These are phyloP conservation scores for Arabidopsis lyrata DNA, from an alignment of 441 rosid genomes.

Conservation along the genomic window DNA sequence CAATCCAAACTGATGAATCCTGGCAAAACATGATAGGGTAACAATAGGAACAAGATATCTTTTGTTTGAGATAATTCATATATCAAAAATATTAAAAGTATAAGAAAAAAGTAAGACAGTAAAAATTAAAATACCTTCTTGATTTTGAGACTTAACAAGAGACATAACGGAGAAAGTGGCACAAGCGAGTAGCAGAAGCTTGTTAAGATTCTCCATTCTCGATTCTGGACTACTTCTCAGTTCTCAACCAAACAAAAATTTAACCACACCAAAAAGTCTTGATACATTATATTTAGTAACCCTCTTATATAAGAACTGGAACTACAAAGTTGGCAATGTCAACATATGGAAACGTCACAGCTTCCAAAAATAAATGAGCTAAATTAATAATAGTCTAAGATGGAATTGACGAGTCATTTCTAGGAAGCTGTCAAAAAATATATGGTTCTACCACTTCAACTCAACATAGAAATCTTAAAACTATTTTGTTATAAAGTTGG, in stretches of 20 bases:
- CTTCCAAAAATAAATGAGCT: too few relatives aligned
- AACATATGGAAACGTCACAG: too few relatives aligned
- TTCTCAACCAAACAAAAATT: slow-evolving; percentile 7
- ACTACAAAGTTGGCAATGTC: too few relatives aligned
- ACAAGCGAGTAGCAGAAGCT: background rate
- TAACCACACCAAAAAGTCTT: slow-evolving; percentile 6
- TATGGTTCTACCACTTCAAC: too few relatives aligned
- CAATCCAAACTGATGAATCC: slow-evolving; percentile 34
- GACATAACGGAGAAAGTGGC: slow-evolving; percentile 21
- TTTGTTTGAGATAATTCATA: background rate
- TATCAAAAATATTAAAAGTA: background rate
- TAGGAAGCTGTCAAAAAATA: too few relatives aligned
- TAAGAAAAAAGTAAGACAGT: background rate
- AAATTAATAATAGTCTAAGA: too few relatives aligned
- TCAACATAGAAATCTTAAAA: too few relatives aligned
- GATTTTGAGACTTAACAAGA: slow-evolving; percentile 26
- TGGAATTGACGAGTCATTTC: too few relatives aligned
- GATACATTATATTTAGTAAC: background rate
- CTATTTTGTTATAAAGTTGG: too few relatives aligned
- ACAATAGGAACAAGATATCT: background rate
- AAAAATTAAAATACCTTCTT: slow-evolving; percentile 1
- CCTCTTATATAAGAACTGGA: too few relatives aligned
- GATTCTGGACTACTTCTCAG: too few relatives aligned
- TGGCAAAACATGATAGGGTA: slow-evolving; percentile 2
- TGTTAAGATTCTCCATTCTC: slow-evolving; percentile 15